Conservation (phyloP, 2,329 filamentous ascomycete genomes). For the Penicillium sp. region DNA sequence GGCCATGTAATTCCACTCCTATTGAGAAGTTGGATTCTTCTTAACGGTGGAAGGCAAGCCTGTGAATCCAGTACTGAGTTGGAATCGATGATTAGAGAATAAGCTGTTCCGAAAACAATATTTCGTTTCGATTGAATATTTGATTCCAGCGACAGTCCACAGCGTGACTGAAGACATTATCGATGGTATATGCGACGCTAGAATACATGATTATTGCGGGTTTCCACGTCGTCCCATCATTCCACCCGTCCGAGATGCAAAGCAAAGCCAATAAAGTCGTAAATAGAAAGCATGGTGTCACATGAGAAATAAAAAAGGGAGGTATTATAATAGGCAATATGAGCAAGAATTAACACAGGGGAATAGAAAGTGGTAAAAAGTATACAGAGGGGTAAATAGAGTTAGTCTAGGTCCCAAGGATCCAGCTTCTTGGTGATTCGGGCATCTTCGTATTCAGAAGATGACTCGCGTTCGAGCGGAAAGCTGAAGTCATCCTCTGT, state of each 20-base stretch:
- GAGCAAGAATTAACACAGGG: slow-evolving; percentile 10
- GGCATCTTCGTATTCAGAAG: slow-evolving; percentile 29
- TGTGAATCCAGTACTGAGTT: too few relatives aligned
- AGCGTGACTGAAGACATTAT: neutral
- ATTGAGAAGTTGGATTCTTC: too few relatives aligned
- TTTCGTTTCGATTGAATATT: neutral
- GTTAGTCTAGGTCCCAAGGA: slow-evolving; percentile 35
- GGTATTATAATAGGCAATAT: slow-evolving; percentile 8
- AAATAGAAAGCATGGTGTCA: slow-evolving; percentile 3
- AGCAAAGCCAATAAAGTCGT: neutral
- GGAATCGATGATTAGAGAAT: neutral
- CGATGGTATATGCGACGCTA: slow-evolving; percentile 24
- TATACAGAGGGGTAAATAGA: neutral
- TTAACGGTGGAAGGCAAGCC: too few relatives aligned
- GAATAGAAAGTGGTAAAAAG: slow-evolving; percentile 1
- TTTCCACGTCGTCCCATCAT: slow-evolving; percentile 2
- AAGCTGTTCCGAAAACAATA: neutral
- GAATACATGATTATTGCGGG: slow-evolving; percentile 16
- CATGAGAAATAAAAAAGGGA: neutral
- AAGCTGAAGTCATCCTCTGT: slow-evolving; percentile 45
- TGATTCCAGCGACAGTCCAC: neutral
- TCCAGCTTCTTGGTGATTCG: slow-evolving; percentile 23
- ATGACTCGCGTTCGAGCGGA: slow-evolving; percentile 37
- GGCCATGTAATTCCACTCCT: too few relatives aligned
- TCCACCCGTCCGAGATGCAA: neutral